Base-by-base conservation (phyloP, 192 early-diverging fungal genomes). In the Podila minutissima region DNA sequence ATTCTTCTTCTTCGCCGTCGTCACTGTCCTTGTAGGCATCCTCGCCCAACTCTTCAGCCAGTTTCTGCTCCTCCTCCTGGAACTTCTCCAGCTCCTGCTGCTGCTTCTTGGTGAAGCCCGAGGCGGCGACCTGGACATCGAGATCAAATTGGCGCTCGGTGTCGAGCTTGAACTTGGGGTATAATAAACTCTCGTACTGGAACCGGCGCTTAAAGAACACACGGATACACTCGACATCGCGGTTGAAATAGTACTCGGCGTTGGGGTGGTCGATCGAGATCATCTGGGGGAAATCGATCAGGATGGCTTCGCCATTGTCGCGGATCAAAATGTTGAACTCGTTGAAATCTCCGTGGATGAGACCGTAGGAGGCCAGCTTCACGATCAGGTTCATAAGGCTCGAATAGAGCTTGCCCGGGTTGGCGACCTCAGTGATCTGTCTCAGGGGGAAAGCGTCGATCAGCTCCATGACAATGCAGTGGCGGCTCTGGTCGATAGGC, bases 231-330 rank as follows among this genome's bases (percentile, higher is more conserved):
- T 97, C 94, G 13, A 99, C 97, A 83, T 99, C 98, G 29, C 98
- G 94, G 85, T 99, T 96, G 75, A 99, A 99, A 82, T 99, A 93
- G 85, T 86, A 94, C 87, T 99, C 96, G 22, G 97, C 98, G 75
- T 99, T 99, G 13, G 87, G 67, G 70, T 99, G 98, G 20, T 93
- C 94, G 1, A 94, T 99, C 19, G 97, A 99, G 22, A 99, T 96
- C 98, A 99, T 99, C 84, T 99, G 98, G 3, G 98, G 98, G 72
- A 99, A 99, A 88, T 99, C 98, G 66, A 99, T 99, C 53, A 99
- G 85, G 10, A 98, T 84, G 19, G 98, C 97, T 2, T 89, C 83
- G 22, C 94, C 95, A 71, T 90, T 84, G 41, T 92, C 93, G 51
- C 88, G 89, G 62, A 99, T 87, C 75, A 99, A 87, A 51, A 99